Evolutionary conservation across 495 filamentous ascomycete species (phyloP).

Genomic region (Apodospora peruviana): DNA sequence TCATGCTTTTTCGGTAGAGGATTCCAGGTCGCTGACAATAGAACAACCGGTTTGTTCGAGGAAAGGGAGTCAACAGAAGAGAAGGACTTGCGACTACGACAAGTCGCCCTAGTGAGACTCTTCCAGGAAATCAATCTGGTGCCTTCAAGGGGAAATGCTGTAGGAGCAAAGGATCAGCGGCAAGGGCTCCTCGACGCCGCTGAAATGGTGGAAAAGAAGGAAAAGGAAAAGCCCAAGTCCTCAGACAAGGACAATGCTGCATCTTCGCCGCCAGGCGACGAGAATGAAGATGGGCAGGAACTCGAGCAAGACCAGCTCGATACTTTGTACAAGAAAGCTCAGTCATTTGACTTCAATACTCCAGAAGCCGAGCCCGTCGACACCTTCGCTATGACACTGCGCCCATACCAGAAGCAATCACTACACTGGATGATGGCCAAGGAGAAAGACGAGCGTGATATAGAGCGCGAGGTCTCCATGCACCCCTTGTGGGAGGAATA

Average conservation of each 20-base stretch:
- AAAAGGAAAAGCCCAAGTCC: constrained; percentile 41
- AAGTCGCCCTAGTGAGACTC: constrained; percentile 80
- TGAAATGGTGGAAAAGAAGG: constrained; percentile 76
- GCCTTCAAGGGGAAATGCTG: constrained; percentile 66
- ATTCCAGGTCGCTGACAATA: constrained; percentile 61
- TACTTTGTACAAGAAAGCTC: constrained; percentile 89
- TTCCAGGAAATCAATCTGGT: constrained; percentile 85
- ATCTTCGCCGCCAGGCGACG: constrained; percentile 47
- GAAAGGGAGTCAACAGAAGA: constrained; percentile 84
- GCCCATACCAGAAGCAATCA: constrained; percentile 93
- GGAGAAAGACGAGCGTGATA: constrained; percentile 69
- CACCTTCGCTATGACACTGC: constrained; percentile 74
- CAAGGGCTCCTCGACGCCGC: constrained; percentile 79
- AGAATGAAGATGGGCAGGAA: constrained; percentile 79
- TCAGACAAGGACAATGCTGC: constrained; percentile 41
- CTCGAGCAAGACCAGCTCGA: constrained; percentile 95
- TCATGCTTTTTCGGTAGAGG: constrained; percentile 62
- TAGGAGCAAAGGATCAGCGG: constrained; percentile 70
- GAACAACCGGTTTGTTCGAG: constrained; percentile 55
- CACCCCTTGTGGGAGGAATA: constrained; percentile 98
- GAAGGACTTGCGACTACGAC: constrained; percentile 73
- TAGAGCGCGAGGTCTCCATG: constrained; percentile 68
- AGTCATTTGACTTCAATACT: constrained; percentile 92
- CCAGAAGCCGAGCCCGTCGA: constrained; percentile 76
- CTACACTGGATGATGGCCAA: constrained; percentile 94